A percentile compares a stretch with the other conserved stretches of the same genome.
Conservation (phyloP, 2,329 filamentous ascomycete genomes). For the Berkeleyomyces rouxiae region DNA sequence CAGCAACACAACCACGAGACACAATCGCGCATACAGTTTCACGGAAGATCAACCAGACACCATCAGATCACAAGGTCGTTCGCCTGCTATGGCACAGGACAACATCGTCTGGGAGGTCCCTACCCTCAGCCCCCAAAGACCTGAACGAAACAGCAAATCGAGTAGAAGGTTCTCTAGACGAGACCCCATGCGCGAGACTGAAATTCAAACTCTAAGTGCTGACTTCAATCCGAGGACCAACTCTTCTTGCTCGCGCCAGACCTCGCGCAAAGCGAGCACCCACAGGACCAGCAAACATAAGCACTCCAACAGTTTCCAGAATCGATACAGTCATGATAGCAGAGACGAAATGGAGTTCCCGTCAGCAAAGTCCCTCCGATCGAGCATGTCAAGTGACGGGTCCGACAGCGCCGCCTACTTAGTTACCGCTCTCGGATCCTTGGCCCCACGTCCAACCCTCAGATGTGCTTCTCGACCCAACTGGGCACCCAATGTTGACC, state of each 20-base stretch:
- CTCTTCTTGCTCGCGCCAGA: constrained; percentile 44
- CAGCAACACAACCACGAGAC: neutral
- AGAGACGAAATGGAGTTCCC: constrained; percentile 41
- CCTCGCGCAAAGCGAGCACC: constrained; percentile 33
- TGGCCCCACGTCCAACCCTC: constrained; percentile 72
- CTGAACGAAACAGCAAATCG: constrained; percentile 5
- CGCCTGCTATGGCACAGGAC: constrained; percentile 5
- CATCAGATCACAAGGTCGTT: constrained; percentile 25
- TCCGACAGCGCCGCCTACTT: constrained; percentile 59
- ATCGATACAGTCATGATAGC: constrained; percentile 32
- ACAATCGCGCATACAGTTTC: constrained; percentile 41
- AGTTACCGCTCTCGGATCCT: constrained; percentile 61
- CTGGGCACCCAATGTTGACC: constrained; percentile 30
- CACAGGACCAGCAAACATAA: constrained; percentile 47
- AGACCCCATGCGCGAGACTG: constrained; percentile 65
- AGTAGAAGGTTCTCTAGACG: constrained; percentile 4
- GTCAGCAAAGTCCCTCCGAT: constrained; percentile 60
- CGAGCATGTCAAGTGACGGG: constrained; percentile 56
- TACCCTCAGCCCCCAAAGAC: constrained; percentile 9
- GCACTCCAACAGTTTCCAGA: constrained; percentile 25
- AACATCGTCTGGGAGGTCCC: constrained; percentile 11
- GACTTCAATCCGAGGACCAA: constrained; percentile 35
- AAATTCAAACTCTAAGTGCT: constrained; percentile 71
- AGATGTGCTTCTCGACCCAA: constrained; percentile 53
- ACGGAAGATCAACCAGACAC: constrained; percentile 42